Base-by-base conservation (phyloP, 768 basidiomycete species). In the Suillus variegatus region DNA sequence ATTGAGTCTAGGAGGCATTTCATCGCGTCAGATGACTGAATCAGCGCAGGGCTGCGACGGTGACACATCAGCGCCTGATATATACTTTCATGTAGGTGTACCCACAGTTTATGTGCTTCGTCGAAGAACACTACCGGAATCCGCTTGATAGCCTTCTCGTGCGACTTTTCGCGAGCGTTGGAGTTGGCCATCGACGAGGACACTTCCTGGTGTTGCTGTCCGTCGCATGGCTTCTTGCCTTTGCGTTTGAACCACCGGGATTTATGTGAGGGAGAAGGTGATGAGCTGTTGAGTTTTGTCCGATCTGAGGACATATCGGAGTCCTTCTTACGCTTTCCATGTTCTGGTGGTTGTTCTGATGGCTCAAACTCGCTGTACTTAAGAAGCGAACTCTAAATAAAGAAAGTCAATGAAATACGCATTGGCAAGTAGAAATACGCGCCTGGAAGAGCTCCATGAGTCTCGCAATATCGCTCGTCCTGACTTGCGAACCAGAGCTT, bases 381-480 rank as follows among this genome's bases (percentile, higher is more conserved):
- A 38, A 92, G 73, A 14, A 93, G 84, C 1, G 89, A 87, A 70
- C 83, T 89, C 88, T 91, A 64, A 7, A 44, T 22, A 38, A 25
- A 55, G 60, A 8, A 28, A n/a, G 16, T 60, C 16, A 62, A 4
- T 64, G 2, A 56, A 61, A 13, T 43, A 57, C 40, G 6, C 14
- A 52, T 69, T 12, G 62, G 44, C 44, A 32, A 9, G 36, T 36
- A 58, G 41, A 25, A 38, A 63, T 12, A 7, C 16, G 22, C 66
- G 85, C 90, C 78, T 93, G 93, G 71, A 94, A 93, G 3, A 94
- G 77, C 69, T 94, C 93, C 91, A 95, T 92, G 18, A 94, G 79
- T 22, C 92, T 82, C 8, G 93, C 91, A 47, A 94, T 80, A 69
- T 95, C 93, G 69, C 91, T 89, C 3, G 92, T 91, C 74, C 85